These are phyloP conservation scores for Cutaneotrichosporon sp. DNA, from an alignment of 1,284 basidiomycete species.

Conservation along the genomic window DNA sequence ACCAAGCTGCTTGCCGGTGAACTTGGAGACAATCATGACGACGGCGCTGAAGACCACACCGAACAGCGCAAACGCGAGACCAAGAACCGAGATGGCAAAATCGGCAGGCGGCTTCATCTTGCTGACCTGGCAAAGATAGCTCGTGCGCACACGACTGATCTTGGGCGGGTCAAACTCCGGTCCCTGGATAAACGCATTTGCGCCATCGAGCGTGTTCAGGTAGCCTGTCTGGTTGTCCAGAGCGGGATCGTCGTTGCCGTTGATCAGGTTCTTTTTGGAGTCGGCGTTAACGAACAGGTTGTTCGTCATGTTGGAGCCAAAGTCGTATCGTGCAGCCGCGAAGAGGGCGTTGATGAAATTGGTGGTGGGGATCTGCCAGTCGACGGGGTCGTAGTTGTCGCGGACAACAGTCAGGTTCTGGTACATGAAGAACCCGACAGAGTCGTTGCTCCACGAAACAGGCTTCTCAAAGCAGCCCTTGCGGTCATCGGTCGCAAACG, in stretches of 20 bases:
- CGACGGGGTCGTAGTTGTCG: neutral
- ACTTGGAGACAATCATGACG: constrained; percentile 9
- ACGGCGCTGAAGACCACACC: constrained; percentile 14
- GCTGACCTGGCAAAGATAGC: constrained; percentile 16
- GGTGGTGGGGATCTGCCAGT: constrained; percentile 11
- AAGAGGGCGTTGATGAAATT: constrained; percentile 18
- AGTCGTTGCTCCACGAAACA: constrained; percentile 5
- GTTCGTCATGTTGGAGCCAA: constrained; percentile 19
- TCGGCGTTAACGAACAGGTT: constrained; percentile 15
- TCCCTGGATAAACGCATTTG: constrained; percentile 6
- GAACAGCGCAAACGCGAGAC: constrained; percentile 17
- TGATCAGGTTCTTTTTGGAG: constrained; percentile 3
- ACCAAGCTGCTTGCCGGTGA: constrained; percentile 10
- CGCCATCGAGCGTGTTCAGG: constrained; percentile 10
- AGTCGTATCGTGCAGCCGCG: constrained; percentile 20
- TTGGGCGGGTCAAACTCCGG: constrained; percentile 6
- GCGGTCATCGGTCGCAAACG: constrained; percentile 9
- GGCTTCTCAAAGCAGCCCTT: constrained; percentile 11
- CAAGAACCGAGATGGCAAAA: constrained; percentile 15
- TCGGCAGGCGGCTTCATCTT: constrained; percentile 15
- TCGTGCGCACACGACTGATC: constrained; percentile 14
- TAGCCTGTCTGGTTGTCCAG: constrained; percentile 9
- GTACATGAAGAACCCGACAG: constrained; percentile 14
- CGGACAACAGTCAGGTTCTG: constrained; percentile 12
- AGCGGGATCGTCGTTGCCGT: neutral